These are phyloP conservation scores for Talaromyces sp. DNA, from an alignment of 2,329 filamentous ascomycete genomes.

Conservation along the genomic window DNA sequence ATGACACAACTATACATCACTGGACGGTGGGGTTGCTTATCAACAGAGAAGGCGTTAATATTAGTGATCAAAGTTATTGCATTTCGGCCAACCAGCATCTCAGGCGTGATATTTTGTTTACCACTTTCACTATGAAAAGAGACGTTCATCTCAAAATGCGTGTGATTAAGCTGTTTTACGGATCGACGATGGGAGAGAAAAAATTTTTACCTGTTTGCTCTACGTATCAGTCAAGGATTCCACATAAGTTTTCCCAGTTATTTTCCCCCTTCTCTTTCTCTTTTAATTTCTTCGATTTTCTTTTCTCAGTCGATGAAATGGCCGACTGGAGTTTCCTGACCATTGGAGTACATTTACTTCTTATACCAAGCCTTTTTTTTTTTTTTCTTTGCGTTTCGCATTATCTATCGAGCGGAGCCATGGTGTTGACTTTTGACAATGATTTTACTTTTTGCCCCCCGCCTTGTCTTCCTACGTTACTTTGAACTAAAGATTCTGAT, in stretches of 20 bases:
- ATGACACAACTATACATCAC: slow-evolving; percentile 3
- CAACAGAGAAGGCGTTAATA: slow-evolving; percentile 12
- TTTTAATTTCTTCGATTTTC: background rate
- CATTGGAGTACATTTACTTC: background rate
- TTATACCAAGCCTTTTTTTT: background rate
- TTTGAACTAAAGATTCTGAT: background rate
- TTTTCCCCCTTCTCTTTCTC: slow-evolving; percentile 12
- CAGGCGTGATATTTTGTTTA: slow-evolving; percentile 8
- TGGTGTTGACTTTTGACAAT: background rate
- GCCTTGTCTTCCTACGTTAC: background rate
- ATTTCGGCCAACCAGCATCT: slow-evolving; percentile 11
- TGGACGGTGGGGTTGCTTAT: slow-evolving; percentile 6
- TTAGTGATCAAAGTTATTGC: slow-evolving; percentile 9
- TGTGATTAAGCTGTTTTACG: background rate
- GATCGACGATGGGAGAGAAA: background rate
- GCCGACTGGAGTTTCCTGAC: background rate
- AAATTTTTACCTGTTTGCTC: background rate
- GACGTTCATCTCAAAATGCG: background rate
- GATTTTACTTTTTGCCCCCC: background rate
- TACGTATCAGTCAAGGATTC: slow-evolving; percentile 1
- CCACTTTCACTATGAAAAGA: background rate
- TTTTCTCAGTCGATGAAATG: background rate
- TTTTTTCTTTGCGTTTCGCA: background rate
- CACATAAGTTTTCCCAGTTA: slow-evolving; percentile 10
- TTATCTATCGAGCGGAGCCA: background rate